Evolutionary conservation across 208 protist species (phyloP), one percentile per base, ranked within the genome.

Genomic region (Vickermania spadyakhi): DNA sequence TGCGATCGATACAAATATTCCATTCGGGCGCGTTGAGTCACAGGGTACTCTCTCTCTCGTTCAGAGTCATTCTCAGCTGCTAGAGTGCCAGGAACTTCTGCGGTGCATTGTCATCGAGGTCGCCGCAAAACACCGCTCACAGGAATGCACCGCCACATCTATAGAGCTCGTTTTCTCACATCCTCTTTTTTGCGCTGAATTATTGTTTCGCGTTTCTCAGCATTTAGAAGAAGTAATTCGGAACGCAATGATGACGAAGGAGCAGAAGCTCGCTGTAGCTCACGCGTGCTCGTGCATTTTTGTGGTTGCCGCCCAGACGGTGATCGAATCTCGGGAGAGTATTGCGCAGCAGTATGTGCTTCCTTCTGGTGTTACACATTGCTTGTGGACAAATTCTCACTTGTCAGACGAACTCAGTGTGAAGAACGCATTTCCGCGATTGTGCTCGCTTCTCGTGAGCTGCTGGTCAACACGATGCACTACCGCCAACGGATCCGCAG

Each of bases 341-440:
- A 61, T 82, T 59, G 29, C 31, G 11, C 53, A 56, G 0, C 31
- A 79, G 7, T 91, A 80, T 62, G 31, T 28, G 1, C 31, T 84
- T n/a, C 60, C 73, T 0, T 42, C 54, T 7, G 52, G 22, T 30
- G 69, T 81, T 1, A 18, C 45, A 58, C 14, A 27, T 50, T 66
- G 63, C 26, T 58, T 78, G 28, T 93, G 86, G 82, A 89, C 86
- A 7, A 72, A 72, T 59, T n/a, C n/a, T n/a, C n/a, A n/a, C n/a
- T n/a, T n/a, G n/a, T n/a, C n/a, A n/a, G n/a, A n/a, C n/a, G n/a
- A n/a, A n/a, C 31, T 51, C 26, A 76, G 79, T 3, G 73, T 76
- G 42, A 68, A 83, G 31, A 22, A 76, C 27, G 73, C 67, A 27
- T 73, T 91, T 51, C 60, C 66, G 7, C 71, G 68, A 26, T 60